Evolutionary conservation across 176 grass and related monocot species (phyloP).

Genomic region (Hordeum marinum): DNA sequence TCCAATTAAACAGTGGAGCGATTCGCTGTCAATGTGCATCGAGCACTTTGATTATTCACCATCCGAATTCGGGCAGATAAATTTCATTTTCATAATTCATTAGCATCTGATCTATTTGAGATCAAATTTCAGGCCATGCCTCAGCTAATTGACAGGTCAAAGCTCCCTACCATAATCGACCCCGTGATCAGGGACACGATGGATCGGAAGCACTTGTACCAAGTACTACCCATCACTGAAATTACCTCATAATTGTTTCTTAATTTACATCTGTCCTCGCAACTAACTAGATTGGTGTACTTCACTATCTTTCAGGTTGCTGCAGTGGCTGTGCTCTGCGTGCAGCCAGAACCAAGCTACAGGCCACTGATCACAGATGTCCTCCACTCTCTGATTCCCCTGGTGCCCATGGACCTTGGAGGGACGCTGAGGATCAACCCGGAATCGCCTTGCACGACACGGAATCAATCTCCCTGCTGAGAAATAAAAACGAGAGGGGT

Average conservation of each 20-base stretch:
- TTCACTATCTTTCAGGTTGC: conserved; percentile 56
- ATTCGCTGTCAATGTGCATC: background rate
- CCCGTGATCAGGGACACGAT: conserved; percentile 85
- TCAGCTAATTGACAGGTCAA: conserved; percentile 95
- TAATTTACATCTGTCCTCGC: background rate
- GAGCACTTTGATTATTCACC: background rate
- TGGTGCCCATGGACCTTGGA: conserved; percentile 85
- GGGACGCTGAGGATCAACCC: conserved; percentile 55
- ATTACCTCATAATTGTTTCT: background rate
- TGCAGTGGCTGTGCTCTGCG: conserved; percentile 83
- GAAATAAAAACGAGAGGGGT: background rate
- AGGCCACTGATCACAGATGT: conserved; percentile 93
- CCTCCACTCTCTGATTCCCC: conserved; percentile 83
- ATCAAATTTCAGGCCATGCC: conserved; percentile 84
- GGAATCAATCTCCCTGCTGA: conserved; percentile 23
- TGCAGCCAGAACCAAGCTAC: conserved; percentile 95
- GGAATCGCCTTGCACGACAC: conserved; percentile 17
- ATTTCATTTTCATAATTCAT: background rate
- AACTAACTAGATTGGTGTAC: background rate
- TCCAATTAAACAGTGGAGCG: background rate
- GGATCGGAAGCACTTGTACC: conserved; percentile 95
- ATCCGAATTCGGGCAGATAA: background rate
- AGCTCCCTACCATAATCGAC: conserved; percentile 90
- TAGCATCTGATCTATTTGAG: conserved; percentile 25
- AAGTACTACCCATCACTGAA: conserved; percentile 38